Base-by-base conservation (phyloP, 345 rosid species). In the Eutrema yunnanense region DNA sequence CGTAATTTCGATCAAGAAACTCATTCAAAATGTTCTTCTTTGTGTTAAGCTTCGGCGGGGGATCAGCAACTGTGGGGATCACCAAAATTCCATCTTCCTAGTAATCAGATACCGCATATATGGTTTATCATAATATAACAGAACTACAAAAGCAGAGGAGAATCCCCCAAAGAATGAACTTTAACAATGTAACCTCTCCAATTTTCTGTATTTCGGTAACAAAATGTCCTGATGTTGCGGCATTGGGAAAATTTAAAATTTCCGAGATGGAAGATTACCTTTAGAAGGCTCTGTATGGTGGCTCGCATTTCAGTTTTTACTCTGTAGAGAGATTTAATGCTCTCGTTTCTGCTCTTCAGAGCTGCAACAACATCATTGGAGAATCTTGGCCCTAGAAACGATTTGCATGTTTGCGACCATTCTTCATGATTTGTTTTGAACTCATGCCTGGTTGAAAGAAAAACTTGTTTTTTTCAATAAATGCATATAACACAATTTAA, bases 361-460 rank as follows among this genome's bases (percentile, higher is more conserved):
- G 97, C 89, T 66, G 81, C 73, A 42, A 49, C 79, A 78, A 91
- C 88, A 73, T 42, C 70, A 74, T 65, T 72, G 77, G 87, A 85
- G 38, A 84, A 79, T 77, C 74, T 81, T 79, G 87, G 76, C 68
- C 87, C 96, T 55, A 91, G 75, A 69, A 77, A 86, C 47, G 96
- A 96, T 77, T 87, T 87, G 78, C 84, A 90, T 46, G 92, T 80
- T 64, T 78, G 80, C 62, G 88, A 80, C 97, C 97, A 94, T 69
- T 88, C 97, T 83, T 88, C 95, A 77, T 94, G 85, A 80, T 86
- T 91, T 70, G 90, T 84, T 81, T 78, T 89, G 79, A 94, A 91
- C 74, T 91, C 97, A 82, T 74, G 89, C 74, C 98, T 91, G 85
- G 65, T 81, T 79, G 54, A 42, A 56, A 72, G n/a, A n/a, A 30